Conservation (phyloP, 306 rosid species). For the Notholithocarpus densiflorus region DNA sequence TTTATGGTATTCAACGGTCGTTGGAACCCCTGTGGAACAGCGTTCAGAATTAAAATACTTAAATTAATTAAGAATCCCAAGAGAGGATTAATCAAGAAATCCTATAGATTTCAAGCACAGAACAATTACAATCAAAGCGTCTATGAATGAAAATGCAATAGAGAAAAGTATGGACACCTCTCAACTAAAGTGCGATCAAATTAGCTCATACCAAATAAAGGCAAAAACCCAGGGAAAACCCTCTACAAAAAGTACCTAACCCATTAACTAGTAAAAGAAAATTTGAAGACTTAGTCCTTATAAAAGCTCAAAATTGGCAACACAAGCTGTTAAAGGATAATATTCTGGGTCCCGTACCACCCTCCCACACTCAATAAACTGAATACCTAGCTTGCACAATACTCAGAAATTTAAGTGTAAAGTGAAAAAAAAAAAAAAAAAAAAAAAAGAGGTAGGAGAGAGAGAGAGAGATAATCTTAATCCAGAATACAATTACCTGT, state of each 20-base stretch:
- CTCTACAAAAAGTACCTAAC: neutral
- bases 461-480: constrained; percentile 10
- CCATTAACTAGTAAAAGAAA: neutral
- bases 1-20: constrained; percentile 96
- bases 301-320: neutral
- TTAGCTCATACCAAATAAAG: neutral
- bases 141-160: neutral
- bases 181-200: neutral
- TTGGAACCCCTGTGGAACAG: constrained; percentile 74
- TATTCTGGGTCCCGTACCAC: neutral
- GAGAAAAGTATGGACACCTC: neutral
- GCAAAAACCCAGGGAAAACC: neutral
- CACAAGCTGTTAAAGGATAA: neutral
- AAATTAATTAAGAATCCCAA: neutral
- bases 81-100: neutral
- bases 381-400: neutral
- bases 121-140: neutral
- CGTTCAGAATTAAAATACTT: neutral
- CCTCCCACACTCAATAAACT: neutral
- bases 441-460: too few species aligned
- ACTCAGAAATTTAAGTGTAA: neutral
- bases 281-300: neutral
- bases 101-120: too few species aligned
- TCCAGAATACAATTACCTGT: constrained; percentile 50
- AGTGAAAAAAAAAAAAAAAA: neutral